phyloP scores from a whole-genome alignment of 2,329 filamentous ascomycete species.

The Mycocentrospora acerina region DNA sequence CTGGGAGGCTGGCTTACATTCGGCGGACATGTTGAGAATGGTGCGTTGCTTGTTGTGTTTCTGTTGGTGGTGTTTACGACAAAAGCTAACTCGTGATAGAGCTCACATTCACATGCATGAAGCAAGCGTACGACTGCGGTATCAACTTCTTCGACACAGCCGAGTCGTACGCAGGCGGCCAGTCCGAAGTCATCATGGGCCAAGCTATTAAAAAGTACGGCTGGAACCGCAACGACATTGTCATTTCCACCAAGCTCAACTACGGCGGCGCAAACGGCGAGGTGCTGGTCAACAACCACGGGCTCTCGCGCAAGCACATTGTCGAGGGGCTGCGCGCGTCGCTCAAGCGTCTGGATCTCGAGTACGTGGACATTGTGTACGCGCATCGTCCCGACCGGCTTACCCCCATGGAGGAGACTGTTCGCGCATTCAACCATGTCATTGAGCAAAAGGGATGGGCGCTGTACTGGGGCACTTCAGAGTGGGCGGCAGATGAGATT shows the following conservation, averaged over 20 bases:
- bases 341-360: constrained; percentile 59
- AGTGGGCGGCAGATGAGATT: constrained; percentile 63
- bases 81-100: constrained; percentile 36
- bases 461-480: constrained; percentile 65
- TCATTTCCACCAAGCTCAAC: constrained; percentile 56
- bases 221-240: constrained; percentile 50
- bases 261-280: constrained; percentile 60
- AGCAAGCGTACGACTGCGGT: constrained; percentile 58
- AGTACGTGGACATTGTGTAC: constrained; percentile 70
- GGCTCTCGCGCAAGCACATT: constrained; percentile 69
- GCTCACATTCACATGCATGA: constrained; percentile 56
- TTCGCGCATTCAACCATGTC: constrained; percentile 70
- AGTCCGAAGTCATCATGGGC: constrained; percentile 58
- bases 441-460: constrained; percentile 67
- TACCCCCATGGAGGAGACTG: constrained; percentile 71
- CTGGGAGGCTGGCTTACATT: constrained; percentile 63
- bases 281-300: constrained; percentile 63
- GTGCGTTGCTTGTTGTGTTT: constrained; percentile 37
- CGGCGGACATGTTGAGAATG: constrained; percentile 69
- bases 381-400: constrained; percentile 68
- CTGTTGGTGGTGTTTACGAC: constrained; percentile 4
- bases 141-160: constrained; percentile 43
- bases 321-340: constrained; percentile 66
- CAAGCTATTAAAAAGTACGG: constrained; percentile 57
- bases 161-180: constrained; percentile 51